phyloP scores from a whole-genome alignment of 202 grass and related monocot species.

The Cymbopogon flexuosus region DNA sequence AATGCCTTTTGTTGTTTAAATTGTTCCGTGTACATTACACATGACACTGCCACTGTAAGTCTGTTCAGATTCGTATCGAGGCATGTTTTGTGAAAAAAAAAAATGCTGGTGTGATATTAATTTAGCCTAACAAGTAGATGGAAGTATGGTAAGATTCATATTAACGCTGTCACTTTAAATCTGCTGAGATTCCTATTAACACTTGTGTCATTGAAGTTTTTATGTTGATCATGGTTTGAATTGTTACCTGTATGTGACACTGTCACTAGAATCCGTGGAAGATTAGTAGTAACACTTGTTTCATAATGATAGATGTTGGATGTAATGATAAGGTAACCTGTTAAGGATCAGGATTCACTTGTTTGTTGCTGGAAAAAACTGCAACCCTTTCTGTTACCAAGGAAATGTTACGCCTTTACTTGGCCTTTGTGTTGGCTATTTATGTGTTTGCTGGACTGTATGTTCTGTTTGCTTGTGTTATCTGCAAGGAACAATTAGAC shows the following conservation, averaged over 20 bases:
- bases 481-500: not conserved
- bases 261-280: not conserved
- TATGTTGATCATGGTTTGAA: not conserved
- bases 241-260: not conserved
- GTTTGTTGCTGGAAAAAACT: not conserved
- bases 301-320: not conserved
- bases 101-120: not conserved
- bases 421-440: not conserved
- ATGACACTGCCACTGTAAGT: not conserved
- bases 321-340: not conserved
- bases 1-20: not conserved
- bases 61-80: not conserved
- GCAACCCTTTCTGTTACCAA: not conserved
- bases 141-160: not conserved
- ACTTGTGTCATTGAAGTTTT: not conserved
- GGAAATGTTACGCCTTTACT: not conserved
- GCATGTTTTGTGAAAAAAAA: not conserved
- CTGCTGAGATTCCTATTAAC: not conserved
- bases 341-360: not conserved
- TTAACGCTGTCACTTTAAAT: not conserved
- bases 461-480: not conserved
- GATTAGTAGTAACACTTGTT: not conserved
- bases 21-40: not conserved
- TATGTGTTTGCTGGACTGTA: not conserved
- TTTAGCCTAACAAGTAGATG: not conserved